Evolutionary conservation across 768 basidiomycete genomes (phyloP).

Genomic region (Coprinopsis strossmayeri): DNA sequence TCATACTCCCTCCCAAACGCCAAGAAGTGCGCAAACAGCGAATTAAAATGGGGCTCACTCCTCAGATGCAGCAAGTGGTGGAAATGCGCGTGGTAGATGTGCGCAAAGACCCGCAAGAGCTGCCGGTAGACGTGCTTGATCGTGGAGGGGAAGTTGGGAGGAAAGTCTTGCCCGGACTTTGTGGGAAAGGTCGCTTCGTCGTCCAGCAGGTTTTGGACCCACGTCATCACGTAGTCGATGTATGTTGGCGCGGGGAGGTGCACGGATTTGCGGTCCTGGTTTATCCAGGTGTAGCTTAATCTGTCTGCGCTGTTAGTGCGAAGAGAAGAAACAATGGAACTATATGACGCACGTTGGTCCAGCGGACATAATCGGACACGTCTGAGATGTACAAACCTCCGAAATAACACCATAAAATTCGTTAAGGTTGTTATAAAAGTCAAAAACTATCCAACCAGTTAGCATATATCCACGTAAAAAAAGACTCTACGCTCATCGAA

Average conservation of each 20-base stretch:
- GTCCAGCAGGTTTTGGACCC: conserved; percentile 93
- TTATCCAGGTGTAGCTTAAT: conserved; percentile 97
- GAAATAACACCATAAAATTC: conserved; percentile 93
- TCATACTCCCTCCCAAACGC: conserved; percentile 95
- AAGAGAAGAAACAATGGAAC: too few species aligned
- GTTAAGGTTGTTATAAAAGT: conserved; percentile 96
- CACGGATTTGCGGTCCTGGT: conserved; percentile 88
- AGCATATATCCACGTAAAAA: conserved; percentile 1
- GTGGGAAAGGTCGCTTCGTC: conserved; percentile 93
- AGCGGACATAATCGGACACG: conserved; percentile 90
- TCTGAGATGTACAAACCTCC: conserved; percentile 86
- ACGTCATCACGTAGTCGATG: conserved; percentile 98
- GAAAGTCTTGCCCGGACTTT: conserved; percentile 87
- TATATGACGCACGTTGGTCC: too few species aligned
- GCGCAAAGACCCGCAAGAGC: conserved; percentile 93
- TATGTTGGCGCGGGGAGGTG: conserved; percentile 93
- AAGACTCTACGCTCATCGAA: neutral
- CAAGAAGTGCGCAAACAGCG: conserved; percentile 95
- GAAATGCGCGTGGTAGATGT: conserved; percentile 95
- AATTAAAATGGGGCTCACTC: conserved; percentile 93
- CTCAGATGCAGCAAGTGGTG: conserved; percentile 86
- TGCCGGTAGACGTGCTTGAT: conserved; percentile 94
- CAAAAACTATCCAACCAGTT: conserved; percentile 59
- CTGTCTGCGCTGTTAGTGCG: too few species aligned
- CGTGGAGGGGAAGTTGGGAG: conserved; percentile 82